A percentile compares a stretch with the other conserved stretches of the same genome.
These are phyloP conservation scores for Akebia trifoliata DNA, from an alignment of 164 flowering plant genomes.

Conservation along the genomic window DNA sequence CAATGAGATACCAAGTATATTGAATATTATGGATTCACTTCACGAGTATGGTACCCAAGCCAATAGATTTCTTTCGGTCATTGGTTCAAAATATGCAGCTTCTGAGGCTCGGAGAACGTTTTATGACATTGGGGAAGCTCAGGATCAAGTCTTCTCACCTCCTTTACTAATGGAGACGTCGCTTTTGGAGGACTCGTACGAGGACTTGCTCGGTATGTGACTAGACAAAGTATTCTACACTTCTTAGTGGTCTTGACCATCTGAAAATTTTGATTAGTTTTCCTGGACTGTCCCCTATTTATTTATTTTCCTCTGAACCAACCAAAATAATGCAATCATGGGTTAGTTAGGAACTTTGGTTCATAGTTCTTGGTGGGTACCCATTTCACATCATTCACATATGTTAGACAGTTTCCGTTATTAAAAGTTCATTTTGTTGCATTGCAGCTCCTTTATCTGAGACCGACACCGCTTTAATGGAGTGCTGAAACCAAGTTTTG, in stretches of 20 bases:
- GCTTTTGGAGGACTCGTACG: slow-evolving; percentile 65
- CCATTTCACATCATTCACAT: too few species aligned
- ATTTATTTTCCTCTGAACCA: not conserved
- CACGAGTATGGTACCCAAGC: slow-evolving; percentile 37
- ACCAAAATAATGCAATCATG: too few species aligned
- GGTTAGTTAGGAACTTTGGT: too few species aligned
- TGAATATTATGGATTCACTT: slow-evolving; percentile 41
- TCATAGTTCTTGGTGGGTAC: not conserved
- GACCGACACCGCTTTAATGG: slow-evolving; percentile 79
- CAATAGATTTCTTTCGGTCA: slow-evolving; percentile 55
- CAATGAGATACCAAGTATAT: slow-evolving; percentile 33
- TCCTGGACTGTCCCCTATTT: too few species aligned
- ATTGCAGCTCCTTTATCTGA: slow-evolving; percentile 81
- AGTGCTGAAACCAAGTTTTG: slow-evolving; percentile 32
- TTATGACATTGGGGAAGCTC: slow-evolving; percentile 53
- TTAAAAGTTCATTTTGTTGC: not conserved
- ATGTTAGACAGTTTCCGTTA: not conserved
- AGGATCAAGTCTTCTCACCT: slow-evolving; percentile 84
- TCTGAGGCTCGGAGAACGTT: slow-evolving; percentile 41
- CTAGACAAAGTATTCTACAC: not conserved
- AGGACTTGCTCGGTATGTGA: slow-evolving; percentile 89
- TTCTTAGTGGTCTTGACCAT: not conserved
- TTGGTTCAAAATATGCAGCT: slow-evolving; percentile 37
- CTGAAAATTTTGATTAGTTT: too few species aligned
- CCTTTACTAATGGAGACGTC: slow-evolving; percentile 83